These are phyloP conservation scores for Ilex aquifolium DNA, from an alignment of 257 asterid species.

Conservation along the genomic window DNA sequence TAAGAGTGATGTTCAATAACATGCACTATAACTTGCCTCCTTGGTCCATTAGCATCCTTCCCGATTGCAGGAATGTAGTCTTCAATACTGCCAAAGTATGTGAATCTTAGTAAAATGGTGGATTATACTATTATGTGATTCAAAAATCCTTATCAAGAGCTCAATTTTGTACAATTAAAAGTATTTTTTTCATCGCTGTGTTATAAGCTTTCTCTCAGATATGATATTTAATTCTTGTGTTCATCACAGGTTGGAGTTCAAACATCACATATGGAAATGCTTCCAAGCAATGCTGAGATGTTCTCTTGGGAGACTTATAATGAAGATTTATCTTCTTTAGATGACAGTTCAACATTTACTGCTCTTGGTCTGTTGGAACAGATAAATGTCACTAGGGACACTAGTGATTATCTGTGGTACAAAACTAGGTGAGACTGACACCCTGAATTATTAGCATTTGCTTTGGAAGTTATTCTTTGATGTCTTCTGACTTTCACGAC, in stretches of 20 bases:
- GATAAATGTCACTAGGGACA: slow-evolving; percentile 83
- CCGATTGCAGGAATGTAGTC: slow-evolving; percentile 84
- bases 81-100: slow-evolving; percentile 93
- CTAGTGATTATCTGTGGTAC: slow-evolving; percentile 89
- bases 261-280: slow-evolving; percentile 76
- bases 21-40: slow-evolving; percentile 81
- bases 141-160: no score
- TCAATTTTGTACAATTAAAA: no score
- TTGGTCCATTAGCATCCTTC: slow-evolving; percentile 97
- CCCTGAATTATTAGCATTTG: slow-evolving; percentile 3
- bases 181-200: no score
- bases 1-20: slow-evolving; percentile 76
- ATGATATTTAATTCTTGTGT: slow-evolving; percentile 5
- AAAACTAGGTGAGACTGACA: slow-evolving; percentile 50
- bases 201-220: background rate
- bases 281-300: slow-evolving; percentile 43
- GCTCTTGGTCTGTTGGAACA: slow-evolving; percentile 81
- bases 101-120: background rate
- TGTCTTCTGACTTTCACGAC: no score
- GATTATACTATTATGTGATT: background rate
- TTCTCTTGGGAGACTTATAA: slow-evolving; percentile 84
- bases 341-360: slow-evolving; percentile 65
- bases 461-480: background rate
- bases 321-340: slow-evolving; percentile 73
- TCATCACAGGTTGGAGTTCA: slow-evolving; percentile 72